A percentile compares a stretch with the other conserved stretches of the same genome.
Conservation (phyloP, 2,329 filamentous ascomycete genomes). For the Nannizziopsis arthrosporioides region DNA sequence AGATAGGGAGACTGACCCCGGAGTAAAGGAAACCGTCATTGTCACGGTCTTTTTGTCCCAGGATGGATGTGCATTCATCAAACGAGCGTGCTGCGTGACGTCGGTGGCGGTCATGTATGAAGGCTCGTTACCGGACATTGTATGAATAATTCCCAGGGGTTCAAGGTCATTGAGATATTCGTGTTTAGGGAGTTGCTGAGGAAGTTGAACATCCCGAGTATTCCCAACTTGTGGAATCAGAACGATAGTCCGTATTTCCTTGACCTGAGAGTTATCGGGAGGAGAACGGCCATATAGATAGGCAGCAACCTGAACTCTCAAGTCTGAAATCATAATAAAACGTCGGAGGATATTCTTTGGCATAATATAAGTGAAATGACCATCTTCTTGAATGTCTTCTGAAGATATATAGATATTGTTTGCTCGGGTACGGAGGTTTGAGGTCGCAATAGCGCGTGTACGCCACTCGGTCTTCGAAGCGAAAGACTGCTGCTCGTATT, state of each 20-base stretch:
- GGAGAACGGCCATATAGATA: conserved; percentile 91
- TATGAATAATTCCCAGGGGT: conserved; percentile 89
- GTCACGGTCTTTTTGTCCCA: conserved; percentile 91
- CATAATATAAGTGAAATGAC: conserved; percentile 90
- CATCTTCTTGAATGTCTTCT: conserved; percentile 81
- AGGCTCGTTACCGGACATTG: conserved; percentile 83
- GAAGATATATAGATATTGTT: conserved; percentile 99
- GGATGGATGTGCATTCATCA: conserved; percentile 68
- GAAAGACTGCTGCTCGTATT: conserved; percentile 95
- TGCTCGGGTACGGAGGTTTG: conserved; percentile 80
- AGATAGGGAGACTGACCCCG: conserved; percentile 85
- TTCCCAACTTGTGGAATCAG: conserved; percentile 96
- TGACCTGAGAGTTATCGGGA: conserved; percentile 88
- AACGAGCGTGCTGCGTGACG: conserved; percentile 82
- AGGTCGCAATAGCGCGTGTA: conserved; percentile 89
- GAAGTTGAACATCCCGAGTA: conserved; percentile 80
- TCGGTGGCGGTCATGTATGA: conserved; percentile 94
- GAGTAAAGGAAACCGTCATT: conserved; percentile 91
- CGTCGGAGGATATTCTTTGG: conserved; percentile 97
- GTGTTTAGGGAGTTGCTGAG: conserved; percentile 80
- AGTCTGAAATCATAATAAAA: conserved; percentile 93
- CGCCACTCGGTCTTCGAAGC: conserved; percentile 99
- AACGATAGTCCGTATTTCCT: conserved; percentile 92
- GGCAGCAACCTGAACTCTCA: conserved; percentile 89
- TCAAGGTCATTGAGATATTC: conserved; percentile 79